Evolutionary conservation across 805 yeast genomes (phyloP).

Genomic region (Saccharomyces kudriavzevii): DNA sequence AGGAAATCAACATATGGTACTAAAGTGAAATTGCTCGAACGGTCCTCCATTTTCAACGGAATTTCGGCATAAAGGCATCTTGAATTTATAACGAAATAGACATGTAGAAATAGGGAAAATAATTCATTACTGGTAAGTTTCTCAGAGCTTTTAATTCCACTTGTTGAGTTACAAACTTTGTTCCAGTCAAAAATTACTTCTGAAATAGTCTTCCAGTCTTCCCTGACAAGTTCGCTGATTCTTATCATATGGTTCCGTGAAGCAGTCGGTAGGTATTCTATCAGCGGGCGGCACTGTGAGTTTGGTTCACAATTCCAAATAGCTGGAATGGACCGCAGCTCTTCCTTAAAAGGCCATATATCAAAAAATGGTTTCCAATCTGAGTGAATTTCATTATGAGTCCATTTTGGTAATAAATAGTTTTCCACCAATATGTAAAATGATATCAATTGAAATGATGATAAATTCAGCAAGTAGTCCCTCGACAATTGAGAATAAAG

Average conservation of each 20-base stretch:
- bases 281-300: constrained; percentile 22
- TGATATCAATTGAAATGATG: constrained; percentile 54
- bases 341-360: constrained; percentile 50
- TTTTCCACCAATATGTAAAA: constrained; percentile 35
- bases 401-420: constrained; percentile 22
- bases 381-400: constrained; percentile 25
- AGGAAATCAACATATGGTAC: constrained; percentile 88
- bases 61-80: constrained; percentile 78
- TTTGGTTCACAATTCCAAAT: constrained; percentile 42
- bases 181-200: constrained; percentile 22
- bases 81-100: constrained; percentile 85
- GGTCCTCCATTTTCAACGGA: constrained; percentile 42
- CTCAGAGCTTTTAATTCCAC: neutral
- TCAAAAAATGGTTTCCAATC: constrained; percentile 66
- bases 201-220: constrained; percentile 38
- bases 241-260: constrained; percentile 34
- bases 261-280: constrained; percentile 38
- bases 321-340: constrained; percentile 52
- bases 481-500: constrained; percentile 30
- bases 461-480: constrained; percentile 35
- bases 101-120: constrained; percentile 42
- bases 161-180: constrained; percentile 1
- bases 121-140: constrained; percentile 3
- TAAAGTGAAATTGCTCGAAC: constrained; percentile 66
- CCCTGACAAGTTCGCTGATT: constrained; percentile 36